Evolutionary conservation across 352 stramenopile species (phyloP), one percentile per base, ranked within the genome.

Genomic region (Plasmopara viticola): DNA sequence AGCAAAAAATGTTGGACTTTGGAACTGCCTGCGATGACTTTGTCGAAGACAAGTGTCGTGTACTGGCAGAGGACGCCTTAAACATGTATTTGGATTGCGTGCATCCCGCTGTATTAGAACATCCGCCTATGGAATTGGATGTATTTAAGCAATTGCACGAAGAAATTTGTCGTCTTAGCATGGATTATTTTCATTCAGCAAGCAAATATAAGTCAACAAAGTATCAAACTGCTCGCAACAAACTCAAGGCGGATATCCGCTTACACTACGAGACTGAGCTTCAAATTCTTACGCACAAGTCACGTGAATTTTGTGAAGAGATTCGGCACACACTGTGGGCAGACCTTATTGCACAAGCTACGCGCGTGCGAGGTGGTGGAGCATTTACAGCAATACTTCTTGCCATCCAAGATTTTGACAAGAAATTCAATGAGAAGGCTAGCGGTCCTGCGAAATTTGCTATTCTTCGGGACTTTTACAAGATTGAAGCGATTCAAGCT

Each of bases 81-180:
- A 65, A 54, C 14, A 91, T 74, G 33, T 94, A 94, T 54, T 52
- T 77, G 17, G 83, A 94, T 54, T 90, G 79, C 48, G 72, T 91
- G 6, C 73, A 82, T 46, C 68, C 70, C 12, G 78, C 69, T 6
- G 72, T 80, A 13, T 49, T 62, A 9, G 80, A 91, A 44, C 33
- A 48, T 18, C 74, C 74, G 13, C 80, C 83, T 28, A 76, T 88
- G 43, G 77, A 90, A 35, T 54, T 90, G 34, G 60, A 72, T 5
- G 64, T 66, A 34, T 85, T 90, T 43, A 66, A 74, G 15, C 73
- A 74, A 53, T 67, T 94, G 17, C 78, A 94, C 43, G 66, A 75
- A 17, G 83, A 94, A n/a, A 70, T 94, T 29, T 65, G 51, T 47
- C 69, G 70, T 9, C 70, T 94, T 2, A 80, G 78, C 4, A 66